A percentile compares a stretch with the other conserved stretches of the same genome.
These are phyloP conservation scores for Gaertneriomyces sp. DNA, from an alignment of 192 early-diverging fungal genomes.

Conservation along the genomic window DNA sequence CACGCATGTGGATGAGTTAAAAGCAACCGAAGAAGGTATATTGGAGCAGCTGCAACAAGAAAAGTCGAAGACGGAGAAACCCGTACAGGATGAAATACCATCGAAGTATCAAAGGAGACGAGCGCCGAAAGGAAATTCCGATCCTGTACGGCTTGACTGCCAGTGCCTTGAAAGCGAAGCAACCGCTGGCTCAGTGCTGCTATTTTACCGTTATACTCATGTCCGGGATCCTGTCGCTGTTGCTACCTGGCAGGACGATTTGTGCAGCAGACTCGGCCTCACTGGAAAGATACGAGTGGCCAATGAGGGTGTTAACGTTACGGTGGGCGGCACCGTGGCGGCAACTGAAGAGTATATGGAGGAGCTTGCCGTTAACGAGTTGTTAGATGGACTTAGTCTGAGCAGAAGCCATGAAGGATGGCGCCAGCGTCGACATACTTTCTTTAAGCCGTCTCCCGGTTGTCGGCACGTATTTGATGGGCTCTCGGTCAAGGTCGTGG, in stretches of 20 bases:
- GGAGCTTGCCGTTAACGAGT: constrained; percentile 28
- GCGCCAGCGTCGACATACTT: constrained; percentile 26
- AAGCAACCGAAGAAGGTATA: background rate
- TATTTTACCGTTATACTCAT: constrained; percentile 26
- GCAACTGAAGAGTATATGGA: constrained; percentile 47
- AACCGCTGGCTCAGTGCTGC: constrained; percentile 24
- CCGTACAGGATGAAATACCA: background rate
- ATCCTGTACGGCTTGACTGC: constrained; percentile 25
- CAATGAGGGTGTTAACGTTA: constrained; percentile 64
- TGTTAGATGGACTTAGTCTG: constrained; percentile 16
- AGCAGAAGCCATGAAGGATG: background rate
- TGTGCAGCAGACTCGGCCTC: constrained; percentile 10
- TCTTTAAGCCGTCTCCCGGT: constrained; percentile 65
- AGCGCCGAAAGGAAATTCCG: constrained; percentile 26
- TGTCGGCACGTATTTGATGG: constrained; percentile 60
- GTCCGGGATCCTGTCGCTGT: constrained; percentile 1
- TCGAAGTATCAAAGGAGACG: constrained; percentile 20
- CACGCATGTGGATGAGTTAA: background rate
- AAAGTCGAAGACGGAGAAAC: too few relatives aligned
- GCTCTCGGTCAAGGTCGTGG: constrained; percentile 55
- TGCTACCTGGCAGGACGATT: constrained; percentile 1
- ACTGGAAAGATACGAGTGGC: constrained; percentile 43
- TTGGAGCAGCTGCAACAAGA: background rate
- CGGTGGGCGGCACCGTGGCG: constrained; percentile 48
- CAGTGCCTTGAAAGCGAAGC: constrained; percentile 3